Conservation (phyloP, 495 filamentous ascomycete species). For the Penicillium roqueforti region DNA sequence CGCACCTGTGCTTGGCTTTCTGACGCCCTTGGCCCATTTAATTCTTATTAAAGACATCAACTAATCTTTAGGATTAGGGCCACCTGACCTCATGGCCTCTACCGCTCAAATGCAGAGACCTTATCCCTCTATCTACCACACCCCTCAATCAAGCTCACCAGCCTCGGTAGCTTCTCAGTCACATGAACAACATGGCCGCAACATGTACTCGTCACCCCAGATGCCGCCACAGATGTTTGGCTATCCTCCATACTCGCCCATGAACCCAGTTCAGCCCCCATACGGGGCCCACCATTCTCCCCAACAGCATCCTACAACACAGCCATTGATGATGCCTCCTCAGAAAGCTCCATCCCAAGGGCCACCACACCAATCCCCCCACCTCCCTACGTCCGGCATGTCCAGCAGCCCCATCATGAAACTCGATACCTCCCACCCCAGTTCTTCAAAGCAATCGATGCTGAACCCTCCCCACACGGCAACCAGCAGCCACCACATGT, state of each 20-base stretch:
- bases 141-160: conserved; percentile 91
- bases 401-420: conserved; percentile 37
- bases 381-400: conserved; percentile 37
- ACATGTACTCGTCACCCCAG: conserved; percentile 73
- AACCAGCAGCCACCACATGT: conserved; percentile 49
- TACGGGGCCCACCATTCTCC: conserved; percentile 71
- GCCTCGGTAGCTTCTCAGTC: conserved; percentile 90
- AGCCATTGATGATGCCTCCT: conserved; percentile 66
- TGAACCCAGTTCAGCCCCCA: conserved; percentile 64
- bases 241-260: conserved; percentile 71
- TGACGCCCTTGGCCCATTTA: not conserved
- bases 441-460: conserved; percentile 35
- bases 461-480: conserved; percentile 42
- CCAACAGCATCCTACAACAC: conserved; percentile 60
- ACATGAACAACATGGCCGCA: conserved; percentile 80
- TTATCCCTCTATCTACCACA: conserved; percentile 94
- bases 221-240: conserved; percentile 72
- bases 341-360: conserved; percentile 55
- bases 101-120: conserved; percentile 73
- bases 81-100: conserved; percentile 89
- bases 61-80: conserved; percentile 50
- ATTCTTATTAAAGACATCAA: conserved; percentile 2
- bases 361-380: conserved; percentile 47
- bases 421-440: conserved; percentile 40
- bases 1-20: not conserved